Conservation (phyloP, 2,329 filamentous ascomycete species). For the Tolypocladium nubicola region DNA sequence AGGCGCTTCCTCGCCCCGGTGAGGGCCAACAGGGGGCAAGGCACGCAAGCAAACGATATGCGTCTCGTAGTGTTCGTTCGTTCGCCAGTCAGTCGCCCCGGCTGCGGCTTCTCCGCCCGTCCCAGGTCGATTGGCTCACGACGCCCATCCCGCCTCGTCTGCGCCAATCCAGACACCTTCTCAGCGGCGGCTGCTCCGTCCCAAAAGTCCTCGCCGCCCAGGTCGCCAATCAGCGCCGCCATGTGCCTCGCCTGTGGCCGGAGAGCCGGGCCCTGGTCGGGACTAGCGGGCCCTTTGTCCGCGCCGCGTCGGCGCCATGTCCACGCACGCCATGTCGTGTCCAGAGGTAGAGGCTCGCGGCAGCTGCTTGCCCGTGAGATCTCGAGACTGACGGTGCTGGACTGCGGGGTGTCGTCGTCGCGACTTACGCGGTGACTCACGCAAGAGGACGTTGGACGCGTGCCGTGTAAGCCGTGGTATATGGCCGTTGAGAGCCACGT, state of each 20-base stretch:
- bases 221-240: neutral
- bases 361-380: too few species aligned
- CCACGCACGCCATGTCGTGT: constrained; percentile 2
- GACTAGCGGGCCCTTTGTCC: constrained; percentile 5
- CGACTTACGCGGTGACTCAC: neutral
- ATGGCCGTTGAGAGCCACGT: neutral
- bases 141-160: neutral
- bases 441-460: neutral
- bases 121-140: neutral
- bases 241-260: neutral
- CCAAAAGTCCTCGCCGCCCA: neutral
- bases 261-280: neutral
- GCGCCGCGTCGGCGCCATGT: constrained; percentile 2
- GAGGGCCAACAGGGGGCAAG: neutral
- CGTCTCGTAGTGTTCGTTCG: neutral
- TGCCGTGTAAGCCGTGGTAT: too few species aligned
- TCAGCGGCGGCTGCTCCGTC: neutral
- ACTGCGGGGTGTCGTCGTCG: neutral
- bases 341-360: too few species aligned
- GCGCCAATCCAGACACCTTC: too few species aligned
- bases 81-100: neutral
- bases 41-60: neutral
- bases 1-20: neutral
- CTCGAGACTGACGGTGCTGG: too few species aligned
- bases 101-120: neutral